Conservation (phyloP, 2,329 filamentous ascomycete genomes). For the Fusarium pseudonygamai region DNA sequence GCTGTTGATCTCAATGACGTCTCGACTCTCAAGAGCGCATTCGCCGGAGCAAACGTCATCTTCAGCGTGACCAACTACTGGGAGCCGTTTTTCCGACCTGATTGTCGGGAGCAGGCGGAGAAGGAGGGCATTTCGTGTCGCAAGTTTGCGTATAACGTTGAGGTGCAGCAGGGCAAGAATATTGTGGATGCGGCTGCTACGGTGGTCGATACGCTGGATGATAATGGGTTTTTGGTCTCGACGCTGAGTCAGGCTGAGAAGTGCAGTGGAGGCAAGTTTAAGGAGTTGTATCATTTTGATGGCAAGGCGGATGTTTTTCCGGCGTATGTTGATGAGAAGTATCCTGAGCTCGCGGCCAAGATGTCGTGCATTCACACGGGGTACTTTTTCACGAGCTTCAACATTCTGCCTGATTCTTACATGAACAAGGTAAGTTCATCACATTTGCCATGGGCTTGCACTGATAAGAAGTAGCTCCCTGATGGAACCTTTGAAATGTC, state of each 20-base stretch:
- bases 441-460: accelerated
- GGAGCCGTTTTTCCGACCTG: constrained; percentile 58
- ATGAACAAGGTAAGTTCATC: constrained; percentile 53
- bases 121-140: constrained; percentile 54
- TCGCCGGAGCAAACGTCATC: constrained; percentile 58
- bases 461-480: constrained; percentile 40
- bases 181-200: constrained; percentile 63
- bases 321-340: constrained; percentile 53
- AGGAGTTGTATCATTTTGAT: constrained; percentile 64
- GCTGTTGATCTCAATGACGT: constrained; percentile 55
- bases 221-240: constrained; percentile 61
- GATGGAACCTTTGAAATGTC: constrained; percentile 58
- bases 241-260: constrained; percentile 59
- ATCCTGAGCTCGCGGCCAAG: constrained; percentile 57
- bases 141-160: constrained; percentile 57
- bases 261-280: constrained; percentile 56
- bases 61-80: constrained; percentile 67
- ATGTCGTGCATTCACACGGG: constrained; percentile 63
- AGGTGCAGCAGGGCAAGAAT: constrained; percentile 55
- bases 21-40: constrained; percentile 51
- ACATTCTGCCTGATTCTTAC: constrained; percentile 57
- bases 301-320: constrained; percentile 62
- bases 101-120: constrained; percentile 51
- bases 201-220: constrained; percentile 52
- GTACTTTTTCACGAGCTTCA: constrained; percentile 59